phyloP scores from a whole-genome alignment of 23 red algal genomes.

The Agarophyton chilense region DNA sequence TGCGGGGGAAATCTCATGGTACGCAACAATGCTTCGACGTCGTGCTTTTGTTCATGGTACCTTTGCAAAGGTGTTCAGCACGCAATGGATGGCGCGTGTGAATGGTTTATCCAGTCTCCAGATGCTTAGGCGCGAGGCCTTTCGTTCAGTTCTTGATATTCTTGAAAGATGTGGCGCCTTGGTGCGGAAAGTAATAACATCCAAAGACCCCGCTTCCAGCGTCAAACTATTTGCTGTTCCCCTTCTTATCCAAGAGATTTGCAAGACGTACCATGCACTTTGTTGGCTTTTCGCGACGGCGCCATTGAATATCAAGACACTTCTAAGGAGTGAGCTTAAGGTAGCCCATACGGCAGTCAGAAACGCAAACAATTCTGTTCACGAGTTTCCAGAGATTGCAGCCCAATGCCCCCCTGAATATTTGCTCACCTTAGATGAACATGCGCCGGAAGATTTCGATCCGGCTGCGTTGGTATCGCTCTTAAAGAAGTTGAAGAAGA shows the following conservation, averaged over 20 bases:
- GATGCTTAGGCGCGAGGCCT: constrained; percentile 8
- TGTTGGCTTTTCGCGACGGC: constrained; percentile 50
- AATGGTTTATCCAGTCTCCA: constrained; percentile 18
- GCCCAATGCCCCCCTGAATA: constrained; percentile 17
- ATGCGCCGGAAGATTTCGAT: neutral
- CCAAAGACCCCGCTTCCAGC: constrained; percentile 25
- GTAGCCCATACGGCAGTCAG: constrained; percentile 41
- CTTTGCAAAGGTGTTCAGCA: constrained; percentile 32
- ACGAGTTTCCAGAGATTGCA: constrained; percentile 5
- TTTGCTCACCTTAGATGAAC: constrained; percentile 18
- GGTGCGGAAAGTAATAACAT: neutral
- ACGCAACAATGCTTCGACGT: constrained; percentile 30
- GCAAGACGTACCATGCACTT: constrained; percentile 36
- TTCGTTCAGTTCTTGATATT: constrained; percentile 4
- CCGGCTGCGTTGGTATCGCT: constrained; percentile 2
- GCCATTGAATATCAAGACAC: neutral
- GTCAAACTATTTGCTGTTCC: constrained; percentile 37
- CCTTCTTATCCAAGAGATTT: constrained; percentile 18
- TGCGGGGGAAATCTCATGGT: constrained; percentile 41
- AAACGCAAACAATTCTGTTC: constrained; percentile 5
- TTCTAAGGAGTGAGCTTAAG: constrained; percentile 19
- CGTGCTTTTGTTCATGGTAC: constrained; percentile 21
- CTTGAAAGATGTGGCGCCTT: constrained; percentile 27
- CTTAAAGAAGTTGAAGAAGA: constrained; percentile 47
- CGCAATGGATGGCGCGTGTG: constrained; percentile 40